These are phyloP conservation scores for Diaporthe nobilis DNA, from an alignment of 2,329 filamentous ascomycete genomes.

Conservation along the genomic window DNA sequence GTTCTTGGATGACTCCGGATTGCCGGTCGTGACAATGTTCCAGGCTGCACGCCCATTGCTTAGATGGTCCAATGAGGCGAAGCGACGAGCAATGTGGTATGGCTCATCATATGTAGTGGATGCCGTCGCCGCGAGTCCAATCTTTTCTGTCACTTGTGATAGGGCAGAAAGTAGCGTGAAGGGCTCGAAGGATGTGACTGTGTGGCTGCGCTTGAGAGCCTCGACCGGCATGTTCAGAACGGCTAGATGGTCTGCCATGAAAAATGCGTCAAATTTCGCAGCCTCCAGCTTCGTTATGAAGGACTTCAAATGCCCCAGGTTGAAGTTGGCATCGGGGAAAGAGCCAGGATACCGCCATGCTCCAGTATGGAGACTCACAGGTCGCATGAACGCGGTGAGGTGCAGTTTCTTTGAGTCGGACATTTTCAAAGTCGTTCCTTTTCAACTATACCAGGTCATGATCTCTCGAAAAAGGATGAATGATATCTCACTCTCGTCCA, in stretches of 20 bases:
- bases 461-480: neutral
- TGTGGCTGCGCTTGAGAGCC: conserved; percentile 69
- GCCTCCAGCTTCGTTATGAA: conserved; percentile 68
- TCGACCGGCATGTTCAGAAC: conserved; percentile 70
- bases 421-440: neutral
- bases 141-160: conserved; percentile 62
- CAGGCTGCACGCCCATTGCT: conserved; percentile 65
- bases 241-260: conserved; percentile 69
- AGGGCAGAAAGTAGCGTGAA: conserved; percentile 67
- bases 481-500: neutral
- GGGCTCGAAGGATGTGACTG: conserved; percentile 70
- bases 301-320: conserved; percentile 64
- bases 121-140: conserved; percentile 67
- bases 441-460: neutral
- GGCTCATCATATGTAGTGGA: conserved; percentile 69
- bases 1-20: conserved; percentile 66
- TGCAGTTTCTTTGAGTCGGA: conserved; percentile 57
- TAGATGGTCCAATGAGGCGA: conserved; percentile 68
- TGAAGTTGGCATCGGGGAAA: conserved; percentile 71
- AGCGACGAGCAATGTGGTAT: conserved; percentile 67
- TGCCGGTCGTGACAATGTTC: conserved; percentile 69
- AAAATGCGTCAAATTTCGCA: conserved; percentile 70
- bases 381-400: conserved; percentile 72
- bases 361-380: conserved; percentile 68
- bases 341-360: conserved; percentile 70